phyloP scores from a whole-genome alignment of 768 basidiomycete species.

The Leucogyrophana mollusca region DNA sequence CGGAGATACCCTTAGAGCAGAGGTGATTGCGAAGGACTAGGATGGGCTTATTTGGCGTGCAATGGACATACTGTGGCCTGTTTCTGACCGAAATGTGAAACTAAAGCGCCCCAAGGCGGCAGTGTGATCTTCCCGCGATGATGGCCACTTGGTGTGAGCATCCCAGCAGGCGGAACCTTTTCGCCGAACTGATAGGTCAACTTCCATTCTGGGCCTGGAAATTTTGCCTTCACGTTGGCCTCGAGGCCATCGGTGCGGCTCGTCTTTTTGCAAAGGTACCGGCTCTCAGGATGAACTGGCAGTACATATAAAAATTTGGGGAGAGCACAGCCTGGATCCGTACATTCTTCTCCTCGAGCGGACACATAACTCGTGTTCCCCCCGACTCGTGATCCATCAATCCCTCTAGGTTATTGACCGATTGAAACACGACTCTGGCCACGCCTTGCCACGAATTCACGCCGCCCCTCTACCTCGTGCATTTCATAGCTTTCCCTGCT shows the following conservation, averaged over 20 bases:
- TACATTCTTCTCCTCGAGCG: conserved; percentile 21
- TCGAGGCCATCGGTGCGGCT: conserved; percentile 17
- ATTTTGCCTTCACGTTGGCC: conserved; percentile 17
- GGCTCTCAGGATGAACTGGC: conserved; percentile 9
- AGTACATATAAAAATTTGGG: conserved; percentile 15
- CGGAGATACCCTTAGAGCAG: conserved; percentile 48
- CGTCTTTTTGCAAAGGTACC: background rate
- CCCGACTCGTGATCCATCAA: conserved; percentile 13
- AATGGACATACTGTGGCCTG: background rate
- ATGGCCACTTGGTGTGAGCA: no score
- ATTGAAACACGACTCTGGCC: conserved; percentile 23
- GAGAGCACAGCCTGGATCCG: conserved; percentile 19
- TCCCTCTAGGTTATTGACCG: conserved; percentile 7
- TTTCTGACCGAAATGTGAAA: no score
- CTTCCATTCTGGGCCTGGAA: conserved; percentile 7
- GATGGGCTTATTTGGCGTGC: background rate
- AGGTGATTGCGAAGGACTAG: conserved; percentile 29
- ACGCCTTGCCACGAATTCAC: conserved; percentile 25
- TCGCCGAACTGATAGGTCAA: background rate
- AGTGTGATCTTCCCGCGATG: no score
- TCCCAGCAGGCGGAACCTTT: background rate
- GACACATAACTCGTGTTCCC: conserved; percentile 25
- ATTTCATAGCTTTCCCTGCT: conserved; percentile 12
- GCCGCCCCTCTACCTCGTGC: conserved; percentile 30
- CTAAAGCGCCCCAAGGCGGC: no score